Conservation (phyloP, 2,329 filamentous ascomycete genomes). For the Trichoderma atrobrunneum region DNA sequence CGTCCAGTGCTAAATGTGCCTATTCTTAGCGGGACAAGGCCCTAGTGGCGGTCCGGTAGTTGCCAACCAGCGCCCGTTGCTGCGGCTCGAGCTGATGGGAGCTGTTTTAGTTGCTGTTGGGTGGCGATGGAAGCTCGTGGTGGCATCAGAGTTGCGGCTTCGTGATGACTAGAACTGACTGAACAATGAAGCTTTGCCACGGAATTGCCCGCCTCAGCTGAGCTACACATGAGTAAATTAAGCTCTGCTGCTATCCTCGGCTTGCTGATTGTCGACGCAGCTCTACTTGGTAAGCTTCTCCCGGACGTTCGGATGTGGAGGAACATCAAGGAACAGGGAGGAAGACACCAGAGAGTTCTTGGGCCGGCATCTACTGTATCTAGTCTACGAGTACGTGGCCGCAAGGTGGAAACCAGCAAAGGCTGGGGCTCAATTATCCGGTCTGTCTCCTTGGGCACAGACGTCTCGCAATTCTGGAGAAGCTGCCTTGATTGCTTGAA, state of each 20-base stretch:
- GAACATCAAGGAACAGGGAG: neutral
- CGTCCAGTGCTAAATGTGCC: neutral
- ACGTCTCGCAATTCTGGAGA: neutral
- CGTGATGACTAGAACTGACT: neutral
- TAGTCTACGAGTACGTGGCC: neutral
- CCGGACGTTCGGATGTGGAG: conserved; percentile 8
- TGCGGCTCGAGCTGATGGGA: conserved; percentile 2
- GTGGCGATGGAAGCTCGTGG: neutral
- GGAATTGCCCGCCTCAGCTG: neutral
- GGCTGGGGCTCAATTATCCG: neutral
- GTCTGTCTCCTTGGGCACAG: neutral
- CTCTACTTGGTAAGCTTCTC: neutral
- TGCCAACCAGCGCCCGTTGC: conserved; percentile 3
- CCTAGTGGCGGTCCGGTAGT: conserved; percentile 10
- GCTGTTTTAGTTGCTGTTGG: neutral
- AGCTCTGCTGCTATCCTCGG: neutral
- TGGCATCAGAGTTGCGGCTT: neutral
- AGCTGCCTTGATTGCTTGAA: neutral
- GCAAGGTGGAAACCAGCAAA: neutral
- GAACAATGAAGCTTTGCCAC: neutral
- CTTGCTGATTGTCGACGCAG: neutral
- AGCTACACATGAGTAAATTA: neutral
- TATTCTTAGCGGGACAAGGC: conserved; percentile 11
- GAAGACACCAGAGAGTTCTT: neutral
- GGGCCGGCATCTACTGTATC: neutral